phyloP scores from a whole-genome alignment of 2,329 filamentous ascomycete genomes.

The Lecanicillium sp. region DNA sequence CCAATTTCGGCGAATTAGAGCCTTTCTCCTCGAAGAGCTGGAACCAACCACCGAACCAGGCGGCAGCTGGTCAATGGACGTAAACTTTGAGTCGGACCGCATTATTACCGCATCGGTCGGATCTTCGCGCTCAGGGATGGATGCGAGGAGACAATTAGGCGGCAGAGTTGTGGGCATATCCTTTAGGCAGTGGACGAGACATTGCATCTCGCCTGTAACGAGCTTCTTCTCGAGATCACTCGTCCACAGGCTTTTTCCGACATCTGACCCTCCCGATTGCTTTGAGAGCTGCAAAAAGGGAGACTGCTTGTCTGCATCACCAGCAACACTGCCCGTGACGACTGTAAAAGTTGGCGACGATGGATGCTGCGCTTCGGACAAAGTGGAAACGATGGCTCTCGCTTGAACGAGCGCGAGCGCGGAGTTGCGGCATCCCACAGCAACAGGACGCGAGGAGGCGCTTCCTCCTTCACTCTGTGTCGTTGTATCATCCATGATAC shows the following conservation, averaged over 20 bases:
- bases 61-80: slow-evolving; percentile 9
- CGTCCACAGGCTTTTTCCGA: slow-evolving; percentile 13
- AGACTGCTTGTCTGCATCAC: slow-evolving; percentile 16
- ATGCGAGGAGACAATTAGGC: slow-evolving; percentile 7
- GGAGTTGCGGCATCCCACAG: slow-evolving; percentile 6
- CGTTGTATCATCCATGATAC: no score
- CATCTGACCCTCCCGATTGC: slow-evolving; percentile 12
- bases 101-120: slow-evolving; percentile 11
- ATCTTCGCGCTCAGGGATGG: slow-evolving; percentile 10
- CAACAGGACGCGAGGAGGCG: background rate
- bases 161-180: slow-evolving; percentile 12
- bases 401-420: slow-evolving; percentile 6
- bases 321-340: slow-evolving; percentile 4
- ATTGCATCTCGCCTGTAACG: slow-evolving; percentile 8
- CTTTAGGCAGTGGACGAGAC: slow-evolving; percentile 11
- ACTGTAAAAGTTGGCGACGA: slow-evolving; percentile 1
- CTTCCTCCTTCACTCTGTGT: no score
- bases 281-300: slow-evolving; percentile 13
- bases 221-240: slow-evolving; percentile 10
- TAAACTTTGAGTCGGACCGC: slow-evolving; percentile 5
- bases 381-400: background rate
- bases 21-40: slow-evolving; percentile 9
- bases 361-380: background rate
- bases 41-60: slow-evolving; percentile 9
- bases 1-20: slow-evolving; percentile 9